These are phyloP conservation scores for Protomyces gravidus DNA, from an alignment of 1,139 yeast genomes.

Conservation along the genomic window DNA sequence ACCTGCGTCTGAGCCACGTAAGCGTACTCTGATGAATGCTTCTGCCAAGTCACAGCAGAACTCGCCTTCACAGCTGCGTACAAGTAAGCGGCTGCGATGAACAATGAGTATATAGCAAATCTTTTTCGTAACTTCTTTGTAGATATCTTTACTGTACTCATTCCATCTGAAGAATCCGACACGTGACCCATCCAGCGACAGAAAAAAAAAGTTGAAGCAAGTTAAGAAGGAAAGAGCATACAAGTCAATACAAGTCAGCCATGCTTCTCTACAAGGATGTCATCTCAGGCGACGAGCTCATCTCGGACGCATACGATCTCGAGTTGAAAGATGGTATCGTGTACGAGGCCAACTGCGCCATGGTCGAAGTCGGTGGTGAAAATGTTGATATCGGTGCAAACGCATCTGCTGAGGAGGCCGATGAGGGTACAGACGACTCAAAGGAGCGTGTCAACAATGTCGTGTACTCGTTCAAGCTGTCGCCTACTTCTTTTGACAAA, in stretches of 20 bases:
- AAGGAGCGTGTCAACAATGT: constrained; percentile 92
- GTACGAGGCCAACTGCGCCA: constrained; percentile 93
- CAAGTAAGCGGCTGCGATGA: not conserved
- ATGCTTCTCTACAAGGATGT: constrained; percentile 51
- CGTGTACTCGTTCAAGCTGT: constrained; percentile 97
- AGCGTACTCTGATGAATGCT: not conserved
- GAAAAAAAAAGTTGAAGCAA: not conserved
- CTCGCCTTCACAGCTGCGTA: not conserved
- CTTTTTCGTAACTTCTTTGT: too few species aligned
- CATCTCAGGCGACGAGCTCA: constrained; percentile 87
- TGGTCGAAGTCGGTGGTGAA: constrained; percentile 77
- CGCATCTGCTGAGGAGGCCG: constrained; percentile 97
- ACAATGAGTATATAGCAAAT: too few species aligned
- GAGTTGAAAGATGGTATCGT: constrained; percentile 82
- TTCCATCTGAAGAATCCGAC: too few species aligned
- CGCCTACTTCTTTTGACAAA: constrained; percentile 92
- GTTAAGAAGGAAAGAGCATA: too few species aligned
- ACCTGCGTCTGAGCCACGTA: not conserved
- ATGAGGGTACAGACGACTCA: constrained; percentile 76
- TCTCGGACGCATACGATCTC: constrained; percentile 94
- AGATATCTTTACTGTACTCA: too few species aligned
- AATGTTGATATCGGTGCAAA: constrained; percentile 98
- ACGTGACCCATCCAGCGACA: not conserved
- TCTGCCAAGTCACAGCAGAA: not conserved
- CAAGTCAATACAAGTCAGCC: not conserved